phyloP scores from a whole-genome alignment of 1,284 basidiomycete species.

The Naganishia sp. region DNA sequence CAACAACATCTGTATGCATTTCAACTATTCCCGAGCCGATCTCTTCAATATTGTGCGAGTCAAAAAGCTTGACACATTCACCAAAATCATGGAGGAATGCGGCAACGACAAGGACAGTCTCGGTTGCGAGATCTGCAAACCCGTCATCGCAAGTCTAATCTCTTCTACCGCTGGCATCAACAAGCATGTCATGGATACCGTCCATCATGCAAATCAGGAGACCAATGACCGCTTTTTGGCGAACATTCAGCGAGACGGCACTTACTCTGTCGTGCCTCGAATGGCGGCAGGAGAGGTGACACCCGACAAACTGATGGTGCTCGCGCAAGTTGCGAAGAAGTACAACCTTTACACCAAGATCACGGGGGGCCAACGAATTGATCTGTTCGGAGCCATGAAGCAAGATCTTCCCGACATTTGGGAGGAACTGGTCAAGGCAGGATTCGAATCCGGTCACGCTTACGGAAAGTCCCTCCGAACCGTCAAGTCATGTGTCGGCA shows the following conservation, averaged over 20 bases:
- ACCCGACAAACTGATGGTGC: slow-evolving; percentile 67
- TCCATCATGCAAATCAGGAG: slow-evolving; percentile 66
- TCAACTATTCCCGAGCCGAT: slow-evolving; percentile 67
- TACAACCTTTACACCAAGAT: slow-evolving; percentile 72
- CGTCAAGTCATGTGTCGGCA: slow-evolving; percentile 64
- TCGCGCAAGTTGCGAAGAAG: slow-evolving; percentile 70
- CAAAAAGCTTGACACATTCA: slow-evolving; percentile 64
- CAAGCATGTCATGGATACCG: slow-evolving; percentile 66
- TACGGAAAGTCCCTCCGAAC: slow-evolving; percentile 66
- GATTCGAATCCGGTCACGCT: slow-evolving; percentile 74
- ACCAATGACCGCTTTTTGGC: slow-evolving; percentile 62
- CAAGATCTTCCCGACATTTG: slow-evolving; percentile 75
- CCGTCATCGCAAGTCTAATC: slow-evolving; percentile 68
- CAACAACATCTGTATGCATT: slow-evolving; percentile 69
- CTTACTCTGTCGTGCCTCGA: slow-evolving; percentile 72
- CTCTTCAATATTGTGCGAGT: slow-evolving; percentile 70
- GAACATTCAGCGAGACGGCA: slow-evolving; percentile 74
- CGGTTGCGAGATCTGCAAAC: slow-evolving; percentile 75
- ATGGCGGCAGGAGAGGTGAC: slow-evolving; percentile 60
- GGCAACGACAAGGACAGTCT: slow-evolving; percentile 61
- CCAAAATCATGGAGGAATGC: slow-evolving; percentile 60
- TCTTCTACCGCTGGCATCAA: slow-evolving; percentile 60
- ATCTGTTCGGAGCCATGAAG: slow-evolving; percentile 73
- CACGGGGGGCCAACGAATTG: slow-evolving; percentile 65
- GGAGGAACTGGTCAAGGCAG: slow-evolving; percentile 66